Base-by-base conservation (phyloP, 1,284 basidiomycete genomes). In the Sporisorium graminicola region DNA sequence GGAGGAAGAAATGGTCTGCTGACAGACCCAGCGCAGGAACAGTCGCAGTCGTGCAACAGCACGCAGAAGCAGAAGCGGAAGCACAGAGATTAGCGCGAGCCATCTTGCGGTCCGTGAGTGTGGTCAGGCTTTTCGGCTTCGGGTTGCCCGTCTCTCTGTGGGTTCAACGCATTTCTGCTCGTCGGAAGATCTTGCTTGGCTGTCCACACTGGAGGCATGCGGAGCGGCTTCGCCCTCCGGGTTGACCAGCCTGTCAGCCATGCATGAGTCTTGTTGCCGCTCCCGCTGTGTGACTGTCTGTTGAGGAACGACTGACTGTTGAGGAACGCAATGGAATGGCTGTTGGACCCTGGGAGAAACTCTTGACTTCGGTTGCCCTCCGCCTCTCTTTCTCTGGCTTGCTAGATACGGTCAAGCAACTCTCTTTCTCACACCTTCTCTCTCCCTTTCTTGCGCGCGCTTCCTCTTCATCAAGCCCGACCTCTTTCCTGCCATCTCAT, bases 181-280 rank as follows among this genome's bases (percentile, higher is more conserved):
- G 9, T 43, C 40, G 40, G 40, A 43, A 43, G 5, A 43, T 18
- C 14, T 8, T 20, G 18, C 4, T 18, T 43, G n/a, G n/a, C n/a
- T n/a, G n/a, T n/a, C n/a, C n/a, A n/a, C n/a, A n/a, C n/a, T n/a
- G n/a, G n/a, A n/a, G n/a, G n/a, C n/a, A n/a, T n/a, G n/a, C n/a
- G n/a, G n/a, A n/a, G n/a, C n/a, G n/a, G n/a, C n/a, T n/a, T n/a
- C n/a, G n/a, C n/a, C n/a, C n/a, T n/a, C n/a, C n/a, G n/a, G n/a
- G n/a, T 43, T 50, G 27, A 33, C 50, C 22, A 52, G 31, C 31
- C 33, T 52, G 50, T 52, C 50, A 50, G 49, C 49, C 27, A 37
- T 37, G 50, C 50, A 52, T 43, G 1, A 5, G 7, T 2, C 9
- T n/a, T 20, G n/a, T 10, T 13, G 12, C 14, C 35, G 7, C 35